Percentiles rank a stretch among this genome's conserved stretches.
Conservation (phyloP, 2,329 filamentous ascomycete genomes). For the Sporothrix luriei region DNA sequence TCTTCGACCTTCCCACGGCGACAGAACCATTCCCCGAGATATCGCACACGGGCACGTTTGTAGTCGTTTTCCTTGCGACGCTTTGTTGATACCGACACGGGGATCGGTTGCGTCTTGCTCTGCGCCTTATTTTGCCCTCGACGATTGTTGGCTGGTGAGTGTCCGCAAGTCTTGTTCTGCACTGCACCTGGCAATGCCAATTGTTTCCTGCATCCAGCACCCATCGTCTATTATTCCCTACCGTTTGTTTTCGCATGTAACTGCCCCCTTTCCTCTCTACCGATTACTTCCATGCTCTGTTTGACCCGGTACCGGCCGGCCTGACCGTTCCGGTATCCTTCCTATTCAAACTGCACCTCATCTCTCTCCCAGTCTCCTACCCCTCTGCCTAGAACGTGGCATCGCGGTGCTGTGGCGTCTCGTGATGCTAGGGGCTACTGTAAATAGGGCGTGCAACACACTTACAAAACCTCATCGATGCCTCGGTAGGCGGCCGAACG, state of each 20-base stretch:
- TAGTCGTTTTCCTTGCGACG: too few relatives aligned
- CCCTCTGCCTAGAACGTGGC: neutral
- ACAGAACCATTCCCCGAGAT: neutral
- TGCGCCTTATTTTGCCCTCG: slow-evolving; percentile 22
- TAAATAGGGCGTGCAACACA: neutral
- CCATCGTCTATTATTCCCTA: neutral
- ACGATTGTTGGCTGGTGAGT: slow-evolving; percentile 21
- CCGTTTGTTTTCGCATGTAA: neutral
- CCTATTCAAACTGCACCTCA: too few relatives aligned
- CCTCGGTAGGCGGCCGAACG: neutral
- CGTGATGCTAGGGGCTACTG: neutral
- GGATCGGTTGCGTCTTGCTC: slow-evolving; percentile 18
- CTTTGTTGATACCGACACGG: slow-evolving; percentile 20
- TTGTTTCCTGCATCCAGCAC: neutral
- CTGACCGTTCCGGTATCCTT: neutral
- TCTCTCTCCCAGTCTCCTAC: neutral
- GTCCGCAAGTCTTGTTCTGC: neutral
- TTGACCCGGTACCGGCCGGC: neutral
- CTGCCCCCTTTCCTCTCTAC: neutral
- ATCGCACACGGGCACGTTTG: neutral
- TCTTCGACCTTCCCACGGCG: neutral
- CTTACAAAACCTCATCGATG: neutral
- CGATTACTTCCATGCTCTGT: neutral
- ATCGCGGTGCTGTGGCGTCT: neutral
- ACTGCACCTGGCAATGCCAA: neutral